phyloP scores from a whole-genome alignment of 257 asterid genomes.

The Linaria vulgaris region DNA sequence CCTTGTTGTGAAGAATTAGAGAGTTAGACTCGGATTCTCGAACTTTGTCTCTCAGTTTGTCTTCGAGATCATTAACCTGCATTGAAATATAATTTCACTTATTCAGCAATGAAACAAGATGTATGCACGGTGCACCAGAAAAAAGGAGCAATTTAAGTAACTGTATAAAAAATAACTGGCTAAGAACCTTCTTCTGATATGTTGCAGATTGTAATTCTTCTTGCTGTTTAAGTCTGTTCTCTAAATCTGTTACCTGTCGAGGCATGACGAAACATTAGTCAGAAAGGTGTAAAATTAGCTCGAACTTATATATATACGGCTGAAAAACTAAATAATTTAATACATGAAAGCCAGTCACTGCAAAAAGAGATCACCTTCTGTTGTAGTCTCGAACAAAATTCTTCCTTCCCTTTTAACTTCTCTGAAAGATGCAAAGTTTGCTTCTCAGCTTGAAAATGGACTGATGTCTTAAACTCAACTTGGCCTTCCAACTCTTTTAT shows the following conservation, averaged over 20 bases:
- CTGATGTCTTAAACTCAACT: slow-evolving; percentile 54
- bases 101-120: slow-evolving; percentile 1
- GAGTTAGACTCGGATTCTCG: slow-evolving; percentile 54
- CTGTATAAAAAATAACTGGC: background rate
- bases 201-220: slow-evolving; percentile 49
- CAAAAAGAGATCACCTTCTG: slow-evolving; percentile 52
- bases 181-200: slow-evolving; percentile 64
- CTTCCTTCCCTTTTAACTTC: slow-evolving; percentile 73
- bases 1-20: slow-evolving; percentile 66
- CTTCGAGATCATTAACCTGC: slow-evolving; percentile 83
- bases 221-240: slow-evolving; percentile 67
- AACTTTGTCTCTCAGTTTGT: slow-evolving; percentile 57
- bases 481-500: slow-evolving; percentile 78
- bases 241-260: slow-evolving; percentile 63
- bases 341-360: background rate
- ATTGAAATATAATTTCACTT: slow-evolving; percentile 13
- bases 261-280: background rate
- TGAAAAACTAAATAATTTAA: background rate
- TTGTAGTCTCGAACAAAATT: slow-evolving; percentile 67
- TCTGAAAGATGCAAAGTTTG: slow-evolving; percentile 67
- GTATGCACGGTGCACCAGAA: background rate
- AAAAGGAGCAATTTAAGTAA: background rate
- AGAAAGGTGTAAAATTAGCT: background rate
- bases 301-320: background rate
- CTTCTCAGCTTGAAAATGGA: slow-evolving; percentile 64